A percentile compares a stretch with the other conserved stretches of the same genome.
Evolutionary conservation across 129 eudicot species (phyloP).

Genomic region (Escallonia rubra): DNA sequence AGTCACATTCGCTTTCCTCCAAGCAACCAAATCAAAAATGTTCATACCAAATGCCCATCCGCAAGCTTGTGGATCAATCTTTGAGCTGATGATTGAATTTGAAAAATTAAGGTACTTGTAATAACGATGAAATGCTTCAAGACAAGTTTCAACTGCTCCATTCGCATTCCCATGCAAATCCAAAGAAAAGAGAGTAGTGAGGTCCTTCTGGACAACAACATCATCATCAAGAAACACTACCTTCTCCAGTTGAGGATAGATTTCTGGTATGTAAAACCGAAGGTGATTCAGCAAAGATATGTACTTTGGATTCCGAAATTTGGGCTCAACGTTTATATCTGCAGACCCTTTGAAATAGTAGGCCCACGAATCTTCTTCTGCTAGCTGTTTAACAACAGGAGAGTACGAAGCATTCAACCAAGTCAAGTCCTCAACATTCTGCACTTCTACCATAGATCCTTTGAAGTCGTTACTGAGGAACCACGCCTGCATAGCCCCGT

Average conservation of each 20-base stretch:
- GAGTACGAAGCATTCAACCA: conserved; percentile 86
- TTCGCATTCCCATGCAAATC: conserved; percentile 91
- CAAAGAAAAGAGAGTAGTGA: conserved; percentile 72
- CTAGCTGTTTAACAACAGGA: conserved; percentile 37
- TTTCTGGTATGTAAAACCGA: conserved; percentile 78
- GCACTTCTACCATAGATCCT: conserved; percentile 65
- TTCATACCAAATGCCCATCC: conserved; percentile 98
- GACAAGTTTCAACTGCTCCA: conserved; percentile 92
- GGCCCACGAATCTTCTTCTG: conserved; percentile 34
- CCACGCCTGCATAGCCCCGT: conserved; percentile 83
- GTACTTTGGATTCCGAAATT: conserved; percentile 54
- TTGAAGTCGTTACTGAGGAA: conserved; percentile 64
- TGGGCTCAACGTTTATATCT: conserved; percentile 40
- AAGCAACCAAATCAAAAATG: conserved; percentile 76
- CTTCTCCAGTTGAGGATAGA: conserved; percentile 83
- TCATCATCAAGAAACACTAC: conserved; percentile 84
- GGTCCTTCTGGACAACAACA: conserved; percentile 80
- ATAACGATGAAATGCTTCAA: conserved; percentile 76
- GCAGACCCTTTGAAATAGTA: conserved; percentile 53
- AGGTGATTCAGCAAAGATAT: conserved; percentile 63
- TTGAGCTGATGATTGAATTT: conserved; percentile 69
- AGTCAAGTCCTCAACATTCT: conserved; percentile 61
- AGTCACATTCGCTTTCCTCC: conserved; percentile 76
- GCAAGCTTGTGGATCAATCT: conserved; percentile 89
- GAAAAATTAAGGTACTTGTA: conserved; percentile 86